Base-by-base conservation (phyloP, 768 basidiomycete species). In the Paxillus rubicundulus region DNA sequence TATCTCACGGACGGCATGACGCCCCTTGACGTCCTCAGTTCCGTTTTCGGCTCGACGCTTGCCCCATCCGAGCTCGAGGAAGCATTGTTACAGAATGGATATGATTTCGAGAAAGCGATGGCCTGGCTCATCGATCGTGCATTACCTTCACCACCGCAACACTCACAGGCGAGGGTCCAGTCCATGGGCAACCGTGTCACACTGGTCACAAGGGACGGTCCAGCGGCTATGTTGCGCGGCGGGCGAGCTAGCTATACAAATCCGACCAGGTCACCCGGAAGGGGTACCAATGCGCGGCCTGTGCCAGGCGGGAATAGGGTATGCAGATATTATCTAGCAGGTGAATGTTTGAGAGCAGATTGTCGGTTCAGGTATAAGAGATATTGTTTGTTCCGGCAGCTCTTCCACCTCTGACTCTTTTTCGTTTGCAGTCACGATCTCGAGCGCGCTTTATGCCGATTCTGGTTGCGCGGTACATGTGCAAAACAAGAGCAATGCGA, bases 381-480 rank as follows among this genome's bases (percentile, higher is more conserved):
- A 46, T 45, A 16, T n/a, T 18, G 33, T 7, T 21, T 65, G 21
- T 34, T 42, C 17, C 20, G 42, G 4, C 43, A 48, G 53, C 12
- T 3, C 20, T 51, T 34, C 39, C 45, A 21, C 48, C 18, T 17
- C 56, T 62, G 46, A 60, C 55, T 51, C 57, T 24, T 53, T 48
- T 48, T 37, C 49, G 45, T 49, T 49, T 59, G 3, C 59, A 97
- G 95, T 61, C 95, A 97, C 66, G 95, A 98, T 63, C 81, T 97
- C 4, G 95, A 98, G 69, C 83, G 95, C 38, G 95, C 95, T 2
- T 69, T 98, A 18, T 94, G 90, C 72, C 87, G 97, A 33, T 99
- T 99, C 76, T 99, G 97, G 97, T 80, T 99, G 28, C 83, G 95
- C 46, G 96, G 96, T 5, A 93, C 93, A 41, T 99, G 97, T 65